A percentile compares a stretch with the other conserved stretches of the same genome.
Conservation (phyloP, 495 filamentous ascomycete species). For the Immersiella caudata region DNA sequence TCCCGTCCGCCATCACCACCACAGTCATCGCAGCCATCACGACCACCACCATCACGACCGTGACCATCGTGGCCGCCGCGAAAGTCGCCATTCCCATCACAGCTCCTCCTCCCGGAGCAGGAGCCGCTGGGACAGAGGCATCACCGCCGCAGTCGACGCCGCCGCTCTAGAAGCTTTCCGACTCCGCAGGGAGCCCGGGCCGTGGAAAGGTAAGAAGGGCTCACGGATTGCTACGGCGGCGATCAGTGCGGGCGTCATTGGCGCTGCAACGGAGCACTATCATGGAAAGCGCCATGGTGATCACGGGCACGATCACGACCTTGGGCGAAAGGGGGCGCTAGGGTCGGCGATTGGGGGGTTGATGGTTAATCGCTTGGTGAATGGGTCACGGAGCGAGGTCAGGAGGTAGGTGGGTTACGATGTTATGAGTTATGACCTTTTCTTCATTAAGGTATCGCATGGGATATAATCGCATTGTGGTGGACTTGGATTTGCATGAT, state of each 20-base stretch:
- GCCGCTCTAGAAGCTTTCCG: slow-evolving; percentile 48
- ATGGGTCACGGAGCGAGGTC: slow-evolving; percentile 32
- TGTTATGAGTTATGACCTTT: slow-evolving; percentile 3
- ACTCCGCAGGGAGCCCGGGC: slow-evolving; percentile 46
- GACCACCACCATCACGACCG: not conserved
- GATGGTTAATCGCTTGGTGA: slow-evolving; percentile 36
- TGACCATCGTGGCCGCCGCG: not conserved
- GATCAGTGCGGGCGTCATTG: slow-evolving; percentile 45
- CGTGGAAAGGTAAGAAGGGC: slow-evolving; percentile 45
- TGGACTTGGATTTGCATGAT: too few species aligned
- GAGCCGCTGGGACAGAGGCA: slow-evolving; percentile 16
- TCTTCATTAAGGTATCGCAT: not conserved
- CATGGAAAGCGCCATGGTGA: slow-evolving; percentile 3
- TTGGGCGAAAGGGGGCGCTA: slow-evolving; percentile 24
- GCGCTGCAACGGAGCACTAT: slow-evolving; percentile 33
- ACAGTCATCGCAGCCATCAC: not conserved
- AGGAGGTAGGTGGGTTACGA: slow-evolving; percentile 13
- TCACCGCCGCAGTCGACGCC: slow-evolving; percentile 42
- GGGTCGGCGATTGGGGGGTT: slow-evolving; percentile 32
- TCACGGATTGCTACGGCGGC: slow-evolving; percentile 48
- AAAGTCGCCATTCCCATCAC: not conserved
- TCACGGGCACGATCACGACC: not conserved
- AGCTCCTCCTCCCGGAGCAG: not conserved
- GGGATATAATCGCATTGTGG: not conserved
- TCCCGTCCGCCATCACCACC: slow-evolving; percentile 6